Evolutionary conservation across 768 basidiomycete species (phyloP).

Genomic region (Phanerochaete carnosa): DNA sequence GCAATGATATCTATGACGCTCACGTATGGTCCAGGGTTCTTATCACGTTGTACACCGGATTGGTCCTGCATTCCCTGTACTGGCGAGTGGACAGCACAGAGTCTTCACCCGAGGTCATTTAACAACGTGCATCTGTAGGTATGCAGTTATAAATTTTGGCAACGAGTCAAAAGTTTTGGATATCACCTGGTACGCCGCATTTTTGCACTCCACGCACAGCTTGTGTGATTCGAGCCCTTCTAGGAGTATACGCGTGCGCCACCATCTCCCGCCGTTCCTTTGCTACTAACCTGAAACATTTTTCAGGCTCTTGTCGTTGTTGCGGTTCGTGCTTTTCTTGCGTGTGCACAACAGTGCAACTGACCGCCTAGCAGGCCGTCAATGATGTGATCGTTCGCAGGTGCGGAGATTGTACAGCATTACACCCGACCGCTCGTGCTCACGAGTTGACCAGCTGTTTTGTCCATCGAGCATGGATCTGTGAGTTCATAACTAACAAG

Average conservation of each 20-base stretch:
- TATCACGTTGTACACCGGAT: not conserved
- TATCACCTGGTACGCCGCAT: not conserved
- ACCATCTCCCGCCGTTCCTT: not conserved
- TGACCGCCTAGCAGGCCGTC: not conserved
- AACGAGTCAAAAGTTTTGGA: not conserved
- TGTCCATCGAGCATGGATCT: not conserved
- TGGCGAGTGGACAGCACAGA: not conserved
- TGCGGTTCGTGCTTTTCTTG: not conserved
- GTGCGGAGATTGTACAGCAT: not conserved
- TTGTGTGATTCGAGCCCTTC: not conserved
- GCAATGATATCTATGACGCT: not conserved
- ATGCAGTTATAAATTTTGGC: not conserved
- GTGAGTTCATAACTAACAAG: not conserved
- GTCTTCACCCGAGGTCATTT: not conserved
- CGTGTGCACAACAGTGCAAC: not conserved
- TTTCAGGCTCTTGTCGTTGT: not conserved
- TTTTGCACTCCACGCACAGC: not conserved
- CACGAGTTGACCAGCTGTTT: not conserved
- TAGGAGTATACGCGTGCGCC: not conserved
- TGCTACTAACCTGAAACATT: not conserved
- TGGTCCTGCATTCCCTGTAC: not conserved
- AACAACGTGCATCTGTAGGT: not conserved
- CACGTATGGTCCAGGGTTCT: not conserved
- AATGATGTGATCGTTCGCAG: not conserved
- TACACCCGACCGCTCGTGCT: not conserved